phyloP scores from a whole-genome alignment of 495 filamentous ascomycete species.

The Gamarada debralockiae region DNA sequence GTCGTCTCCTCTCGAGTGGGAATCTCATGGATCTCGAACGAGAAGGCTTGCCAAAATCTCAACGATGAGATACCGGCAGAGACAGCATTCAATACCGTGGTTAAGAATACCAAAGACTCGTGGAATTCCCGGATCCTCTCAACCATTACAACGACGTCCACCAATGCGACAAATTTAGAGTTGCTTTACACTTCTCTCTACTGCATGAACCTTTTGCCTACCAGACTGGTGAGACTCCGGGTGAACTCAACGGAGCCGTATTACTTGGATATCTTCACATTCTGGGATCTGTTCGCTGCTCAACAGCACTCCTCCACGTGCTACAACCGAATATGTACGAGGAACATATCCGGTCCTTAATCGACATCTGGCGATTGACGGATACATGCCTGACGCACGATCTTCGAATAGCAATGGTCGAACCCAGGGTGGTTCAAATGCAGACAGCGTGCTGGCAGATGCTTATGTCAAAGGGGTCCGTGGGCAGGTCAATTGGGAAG shows the following conservation, averaged over 20 bases:
- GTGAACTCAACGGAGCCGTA: constrained; percentile 66
- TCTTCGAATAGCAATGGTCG: constrained; percentile 69
- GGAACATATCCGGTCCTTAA: constrained; percentile 62
- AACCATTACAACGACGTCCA: constrained; percentile 56
- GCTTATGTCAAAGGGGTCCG: constrained; percentile 70
- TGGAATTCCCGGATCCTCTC: constrained; percentile 63
- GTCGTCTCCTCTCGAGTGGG: constrained; percentile 62
- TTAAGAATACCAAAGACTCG: constrained; percentile 39
- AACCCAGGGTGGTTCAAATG: constrained; percentile 69
- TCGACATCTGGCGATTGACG: constrained; percentile 70
- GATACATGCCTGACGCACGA: constrained; percentile 59
- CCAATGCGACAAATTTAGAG: constrained; percentile 48
- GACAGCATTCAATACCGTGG: constrained; percentile 42
- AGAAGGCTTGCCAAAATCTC: constrained; percentile 57
- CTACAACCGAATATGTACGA: constrained; percentile 47
- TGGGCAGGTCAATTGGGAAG: constrained; percentile 59
- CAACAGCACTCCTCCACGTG: constrained; percentile 62
- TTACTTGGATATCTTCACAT: constrained; percentile 55
- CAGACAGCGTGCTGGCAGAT: constrained; percentile 70
- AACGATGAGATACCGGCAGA: constrained; percentile 52
- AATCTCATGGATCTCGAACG: constrained; percentile 63
- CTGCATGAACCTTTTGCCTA: constrained; percentile 66
- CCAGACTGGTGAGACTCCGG: constrained; percentile 63
- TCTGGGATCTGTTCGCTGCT: constrained; percentile 62
- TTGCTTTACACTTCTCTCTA: constrained; percentile 66